phyloP scores from a whole-genome alignment of 768 basidiomycete species.

The Hemileccinum rubropunctum region DNA sequence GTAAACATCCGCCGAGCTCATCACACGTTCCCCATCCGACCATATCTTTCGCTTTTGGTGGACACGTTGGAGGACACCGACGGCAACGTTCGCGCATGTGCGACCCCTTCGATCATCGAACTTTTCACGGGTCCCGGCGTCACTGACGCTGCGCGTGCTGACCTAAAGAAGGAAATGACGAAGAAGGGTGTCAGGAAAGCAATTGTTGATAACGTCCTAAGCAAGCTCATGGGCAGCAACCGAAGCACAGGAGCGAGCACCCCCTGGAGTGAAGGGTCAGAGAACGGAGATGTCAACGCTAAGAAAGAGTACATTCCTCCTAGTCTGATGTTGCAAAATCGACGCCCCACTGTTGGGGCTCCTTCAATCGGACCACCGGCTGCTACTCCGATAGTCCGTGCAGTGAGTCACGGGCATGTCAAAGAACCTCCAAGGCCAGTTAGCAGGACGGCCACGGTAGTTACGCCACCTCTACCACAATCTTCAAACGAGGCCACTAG shows the following conservation, averaged over 20 bases:
- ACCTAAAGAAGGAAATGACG: conserved; percentile 88
- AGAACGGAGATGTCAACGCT: conserved; percentile 39
- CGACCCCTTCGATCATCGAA: conserved; percentile 75
- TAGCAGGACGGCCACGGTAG: conserved; percentile 53
- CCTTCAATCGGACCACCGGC: conserved; percentile 21
- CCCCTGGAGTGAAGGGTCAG: conserved; percentile 57
- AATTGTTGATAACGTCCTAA: conserved; percentile 78
- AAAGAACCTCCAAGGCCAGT: conserved; percentile 53
- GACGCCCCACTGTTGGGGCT: conserved; percentile 44
- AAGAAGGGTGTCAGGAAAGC: conserved; percentile 86
- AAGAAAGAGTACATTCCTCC: conserved; percentile 72
- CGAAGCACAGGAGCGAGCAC: conserved; percentile 41
- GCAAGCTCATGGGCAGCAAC: conserved; percentile 52
- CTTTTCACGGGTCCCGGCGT: conserved; percentile 84
- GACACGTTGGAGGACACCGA: conserved; percentile 89
- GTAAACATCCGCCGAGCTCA: conserved; percentile 71
- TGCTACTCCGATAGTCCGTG: conserved; percentile 37
- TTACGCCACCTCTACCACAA: conserved; percentile 42
- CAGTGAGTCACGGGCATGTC: conserved; percentile 47
- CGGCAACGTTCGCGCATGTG: conserved; percentile 82
- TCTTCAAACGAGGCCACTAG: conserved; percentile 39
- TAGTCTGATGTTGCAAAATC: conserved; percentile 57
- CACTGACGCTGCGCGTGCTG: conserved; percentile 82
- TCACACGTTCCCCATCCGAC: conserved; percentile 74
- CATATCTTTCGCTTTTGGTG: conserved; percentile 78